These are phyloP conservation scores for Thyridium curvatum DNA, from an alignment of 2,329 filamentous ascomycete genomes.

Conservation along the genomic window DNA sequence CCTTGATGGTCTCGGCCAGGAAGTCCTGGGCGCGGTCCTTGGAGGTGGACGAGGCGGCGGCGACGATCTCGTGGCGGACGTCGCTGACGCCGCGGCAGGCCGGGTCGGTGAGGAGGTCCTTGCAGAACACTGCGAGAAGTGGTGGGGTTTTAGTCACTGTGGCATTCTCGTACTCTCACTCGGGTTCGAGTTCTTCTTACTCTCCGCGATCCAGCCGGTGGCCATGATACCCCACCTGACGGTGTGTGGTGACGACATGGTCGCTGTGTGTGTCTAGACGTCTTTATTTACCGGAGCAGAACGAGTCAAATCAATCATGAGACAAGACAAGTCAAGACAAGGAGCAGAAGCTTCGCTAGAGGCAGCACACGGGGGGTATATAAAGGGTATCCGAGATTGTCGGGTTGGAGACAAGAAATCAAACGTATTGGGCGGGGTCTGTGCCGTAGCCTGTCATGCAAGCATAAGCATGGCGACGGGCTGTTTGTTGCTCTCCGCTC, in stretches of 20 bases:
- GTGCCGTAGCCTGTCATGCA: too few relatives aligned
- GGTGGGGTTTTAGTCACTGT: constrained; percentile 4
- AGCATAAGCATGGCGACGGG: too few relatives aligned
- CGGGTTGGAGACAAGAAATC: not conserved
- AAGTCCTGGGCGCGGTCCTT: constrained; percentile 64
- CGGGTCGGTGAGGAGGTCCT: constrained; percentile 73
- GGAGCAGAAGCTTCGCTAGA: too few relatives aligned
- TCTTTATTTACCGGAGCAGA: too few relatives aligned
- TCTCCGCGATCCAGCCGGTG: constrained; percentile 52
- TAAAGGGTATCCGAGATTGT: not conserved
- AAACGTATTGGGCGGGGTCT: too few relatives aligned
- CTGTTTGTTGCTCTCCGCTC: too few relatives aligned
- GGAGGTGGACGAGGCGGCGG: constrained; percentile 74
- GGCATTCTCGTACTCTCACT: too few relatives aligned
- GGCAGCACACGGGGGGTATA: too few relatives aligned
- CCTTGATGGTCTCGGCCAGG: constrained; percentile 57
- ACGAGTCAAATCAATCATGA: too few relatives aligned
- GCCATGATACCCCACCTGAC: constrained; percentile 56
- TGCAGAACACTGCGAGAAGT: constrained; percentile 65
- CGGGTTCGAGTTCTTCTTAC: constrained; percentile 31
- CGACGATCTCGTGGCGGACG: constrained; percentile 69
- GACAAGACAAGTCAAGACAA: too few relatives aligned
- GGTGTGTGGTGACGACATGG: constrained; percentile 31
- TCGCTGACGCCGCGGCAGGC: constrained; percentile 62
- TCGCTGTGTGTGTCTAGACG: not conserved